These are phyloP conservation scores for Albugo laibachii DNA, from an alignment of 352 stramenopile genomes.

Conservation along the genomic window DNA sequence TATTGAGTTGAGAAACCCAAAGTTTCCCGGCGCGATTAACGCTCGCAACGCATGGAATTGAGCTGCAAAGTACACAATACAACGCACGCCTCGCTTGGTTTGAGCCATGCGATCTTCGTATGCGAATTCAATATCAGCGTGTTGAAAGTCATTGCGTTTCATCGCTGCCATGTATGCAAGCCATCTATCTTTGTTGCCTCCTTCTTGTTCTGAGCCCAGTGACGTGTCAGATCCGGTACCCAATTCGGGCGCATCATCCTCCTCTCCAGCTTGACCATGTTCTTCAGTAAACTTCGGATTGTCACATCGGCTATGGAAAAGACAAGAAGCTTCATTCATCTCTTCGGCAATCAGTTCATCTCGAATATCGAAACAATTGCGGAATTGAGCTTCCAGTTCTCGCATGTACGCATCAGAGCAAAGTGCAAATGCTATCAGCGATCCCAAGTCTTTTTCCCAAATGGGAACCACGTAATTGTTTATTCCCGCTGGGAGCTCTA, in stretches of 20 bases:
- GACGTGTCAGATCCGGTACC: too few species aligned
- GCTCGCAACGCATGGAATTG: slow-evolving; percentile 66
- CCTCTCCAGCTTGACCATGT: slow-evolving; percentile 5
- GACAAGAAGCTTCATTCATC: slow-evolving; percentile 5
- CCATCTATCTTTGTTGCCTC: slow-evolving; percentile 12
- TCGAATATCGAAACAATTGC: slow-evolving; percentile 22
- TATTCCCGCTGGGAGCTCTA: slow-evolving; percentile 44
- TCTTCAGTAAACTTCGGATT: slow-evolving; percentile 1
- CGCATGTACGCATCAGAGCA: slow-evolving; percentile 50
- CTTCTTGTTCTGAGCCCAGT: too few species aligned
- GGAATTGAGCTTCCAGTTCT: slow-evolving; percentile 44
- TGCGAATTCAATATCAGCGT: slow-evolving; percentile 63
- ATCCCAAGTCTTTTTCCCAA: slow-evolving; percentile 63
- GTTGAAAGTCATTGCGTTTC: slow-evolving; percentile 38
- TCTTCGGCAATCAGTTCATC: slow-evolving; percentile 21
- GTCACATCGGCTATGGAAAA: slow-evolving; percentile 4
- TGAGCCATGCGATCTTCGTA: slow-evolving; percentile 17
- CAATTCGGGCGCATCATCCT: neutral
- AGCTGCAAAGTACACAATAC: slow-evolving; percentile 58
- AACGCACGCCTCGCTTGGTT: slow-evolving; percentile 37
- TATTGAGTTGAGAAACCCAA: slow-evolving; percentile 67
- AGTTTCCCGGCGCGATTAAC: slow-evolving; percentile 38
- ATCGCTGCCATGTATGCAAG: slow-evolving; percentile 48
- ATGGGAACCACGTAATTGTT: slow-evolving; percentile 66
- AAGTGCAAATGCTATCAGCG: slow-evolving; percentile 63